Conservation (phyloP, 2,329 filamentous ascomycete species). For the Paraconiothyrium brasiliense region DNA sequence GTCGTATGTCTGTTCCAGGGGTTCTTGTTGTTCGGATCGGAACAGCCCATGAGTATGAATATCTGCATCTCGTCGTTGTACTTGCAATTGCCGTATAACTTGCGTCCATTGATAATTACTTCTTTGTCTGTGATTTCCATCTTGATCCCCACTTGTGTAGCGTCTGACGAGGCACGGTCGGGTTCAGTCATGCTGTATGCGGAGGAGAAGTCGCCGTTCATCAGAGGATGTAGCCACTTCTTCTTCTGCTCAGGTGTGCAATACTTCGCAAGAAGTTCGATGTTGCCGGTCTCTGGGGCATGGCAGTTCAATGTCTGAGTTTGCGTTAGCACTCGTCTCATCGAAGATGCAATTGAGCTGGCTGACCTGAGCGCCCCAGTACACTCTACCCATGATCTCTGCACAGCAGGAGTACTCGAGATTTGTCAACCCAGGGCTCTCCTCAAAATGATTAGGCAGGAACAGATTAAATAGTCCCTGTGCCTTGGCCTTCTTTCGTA, state of each 20-base stretch:
- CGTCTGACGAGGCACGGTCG: slow-evolving; percentile 60
- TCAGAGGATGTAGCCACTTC: slow-evolving; percentile 59
- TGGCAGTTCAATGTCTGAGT: slow-evolving; percentile 56
- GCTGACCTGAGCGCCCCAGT: slow-evolving; percentile 55
- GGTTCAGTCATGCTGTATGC: slow-evolving; percentile 64
- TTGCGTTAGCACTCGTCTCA: slow-evolving; percentile 9
- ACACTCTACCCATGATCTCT: slow-evolving; percentile 58
- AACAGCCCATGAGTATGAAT: slow-evolving; percentile 52
- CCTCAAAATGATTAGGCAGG: slow-evolving; percentile 52
- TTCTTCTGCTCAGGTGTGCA: slow-evolving; percentile 61
- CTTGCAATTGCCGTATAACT: slow-evolving; percentile 54
- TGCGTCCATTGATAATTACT: slow-evolving; percentile 54
- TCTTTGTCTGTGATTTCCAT: slow-evolving; percentile 51
- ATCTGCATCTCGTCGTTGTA: slow-evolving; percentile 50
- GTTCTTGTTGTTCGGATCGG: slow-evolving; percentile 51
- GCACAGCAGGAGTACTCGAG: slow-evolving; percentile 58
- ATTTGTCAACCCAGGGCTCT: slow-evolving; percentile 57
- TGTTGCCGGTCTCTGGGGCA: slow-evolving; percentile 62
- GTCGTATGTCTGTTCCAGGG: slow-evolving; percentile 54
- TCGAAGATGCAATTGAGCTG: background rate
- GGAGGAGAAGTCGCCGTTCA: slow-evolving; percentile 60
- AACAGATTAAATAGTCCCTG: slow-evolving; percentile 54
- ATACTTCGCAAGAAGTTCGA: slow-evolving; percentile 63
- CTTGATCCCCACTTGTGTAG: slow-evolving; percentile 57
- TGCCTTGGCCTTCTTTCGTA: slow-evolving; percentile 54